phyloP scores from a whole-genome alignment of 305 asterid species.

The Fraxinus greggii region DNA sequence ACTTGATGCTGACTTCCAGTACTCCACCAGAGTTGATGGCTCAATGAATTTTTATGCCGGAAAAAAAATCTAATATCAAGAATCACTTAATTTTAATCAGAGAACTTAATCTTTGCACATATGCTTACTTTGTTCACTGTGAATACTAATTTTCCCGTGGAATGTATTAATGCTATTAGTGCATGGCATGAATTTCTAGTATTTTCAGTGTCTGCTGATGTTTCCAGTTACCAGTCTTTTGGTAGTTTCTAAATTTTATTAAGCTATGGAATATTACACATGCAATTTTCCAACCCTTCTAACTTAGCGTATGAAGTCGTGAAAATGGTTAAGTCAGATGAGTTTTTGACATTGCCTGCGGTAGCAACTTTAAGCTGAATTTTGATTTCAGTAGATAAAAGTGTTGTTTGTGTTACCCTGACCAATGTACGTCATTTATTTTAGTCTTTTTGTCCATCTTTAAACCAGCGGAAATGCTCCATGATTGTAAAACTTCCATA shows the following conservation, averaged over 20 bases:
- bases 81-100: too few relatives aligned
- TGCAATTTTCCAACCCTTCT: neutral
- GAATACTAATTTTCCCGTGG: neutral
- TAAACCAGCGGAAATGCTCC: constrained; percentile 72
- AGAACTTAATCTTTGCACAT: too few relatives aligned
- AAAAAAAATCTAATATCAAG: neutral
- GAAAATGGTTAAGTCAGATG: neutral
- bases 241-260: neutral
- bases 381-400: neutral
- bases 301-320: neutral
- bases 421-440: neutral
- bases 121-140: neutral
- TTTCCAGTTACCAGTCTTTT: too few relatives aligned
- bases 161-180: neutral
- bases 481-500: constrained; percentile 84
- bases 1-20: neutral
- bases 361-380: neutral
- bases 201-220: neutral
- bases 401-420: neutral
- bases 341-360: too few relatives aligned
- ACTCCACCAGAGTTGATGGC: neutral
- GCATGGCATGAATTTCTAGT: neutral
- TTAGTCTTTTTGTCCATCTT: neutral
- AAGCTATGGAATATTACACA: neutral
- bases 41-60: neutral